These are phyloP conservation scores for Emmonsia crescens DNA, from an alignment of 2,329 filamentous ascomycete genomes.

Conservation along the genomic window DNA sequence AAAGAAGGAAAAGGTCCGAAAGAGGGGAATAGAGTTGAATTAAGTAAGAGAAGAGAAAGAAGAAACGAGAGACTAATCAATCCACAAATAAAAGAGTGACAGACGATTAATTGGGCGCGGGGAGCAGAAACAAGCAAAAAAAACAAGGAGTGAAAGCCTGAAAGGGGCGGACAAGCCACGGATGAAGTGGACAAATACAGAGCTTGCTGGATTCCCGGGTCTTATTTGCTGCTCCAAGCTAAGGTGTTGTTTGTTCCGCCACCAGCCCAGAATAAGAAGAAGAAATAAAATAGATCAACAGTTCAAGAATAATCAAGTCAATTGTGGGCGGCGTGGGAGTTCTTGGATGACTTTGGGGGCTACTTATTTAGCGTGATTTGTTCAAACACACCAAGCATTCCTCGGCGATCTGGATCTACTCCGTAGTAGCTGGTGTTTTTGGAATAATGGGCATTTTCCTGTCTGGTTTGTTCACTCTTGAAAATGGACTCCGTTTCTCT, in stretches of 20 bases:
- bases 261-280: not conserved
- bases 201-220: not conserved
- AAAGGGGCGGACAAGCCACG: constrained; percentile 8
- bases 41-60: not conserved
- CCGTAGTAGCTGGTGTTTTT: too few relatives aligned
- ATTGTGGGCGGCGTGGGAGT: too few relatives aligned
- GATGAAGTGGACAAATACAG: not conserved
- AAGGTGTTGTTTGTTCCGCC: not conserved
- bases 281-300: too few relatives aligned
- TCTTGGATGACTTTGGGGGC: too few relatives aligned
- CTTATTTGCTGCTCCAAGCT: not conserved
- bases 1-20: not conserved
- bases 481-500: too few relatives aligned
- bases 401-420: not conserved
- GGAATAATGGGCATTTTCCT: too few relatives aligned
- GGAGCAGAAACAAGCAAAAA: not conserved
- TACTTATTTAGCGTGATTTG: too few relatives aligned
- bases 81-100: constrained; percentile 5
- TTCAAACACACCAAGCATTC: not conserved
- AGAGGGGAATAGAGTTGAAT: not conserved
- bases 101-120: not conserved
- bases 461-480: not conserved
- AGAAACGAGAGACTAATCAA: constrained; percentile 4
- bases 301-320: too few relatives aligned
- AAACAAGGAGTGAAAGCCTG: constrained; percentile 12